Evolutionary conservation across 176 grass and related monocot genomes (phyloP), one percentile per base, ranked within the genome.

Genomic region (Oryza officinalis): DNA sequence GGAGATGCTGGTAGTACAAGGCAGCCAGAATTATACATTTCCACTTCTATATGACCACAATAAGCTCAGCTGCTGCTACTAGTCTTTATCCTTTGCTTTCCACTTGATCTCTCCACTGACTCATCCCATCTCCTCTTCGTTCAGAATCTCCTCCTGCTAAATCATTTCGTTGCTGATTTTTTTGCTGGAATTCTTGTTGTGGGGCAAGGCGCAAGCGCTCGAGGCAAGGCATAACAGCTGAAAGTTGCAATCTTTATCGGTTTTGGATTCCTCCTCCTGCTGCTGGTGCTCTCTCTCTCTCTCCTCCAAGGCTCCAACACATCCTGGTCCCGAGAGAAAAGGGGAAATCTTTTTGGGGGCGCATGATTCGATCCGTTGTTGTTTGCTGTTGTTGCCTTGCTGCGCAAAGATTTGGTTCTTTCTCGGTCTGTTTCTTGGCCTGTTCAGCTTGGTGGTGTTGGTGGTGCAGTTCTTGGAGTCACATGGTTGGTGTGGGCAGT

Each of bases 161-260:
- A 70, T 64, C n/a, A 17, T 83, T 83, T 74, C 81, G 31, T 18
- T 41, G 20, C 5, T 74, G 84, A 67, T 22, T 54, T 43, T 74
- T 64, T 50, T 26, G 20, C 40, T 66, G 28, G 30, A 78, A 66
- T 87, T 81, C 72, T 71, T 82, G 78, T 71, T 82, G 57, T 72
- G 75, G 74, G 81, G 65, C 3, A 47, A 15, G 45, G 60, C 17
- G 20, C 63, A 73, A 75, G 32, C 20, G 38, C 22, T 20, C 26
- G 25, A 75, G 74, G 60, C 41, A 18, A 81, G 41, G 71, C 77
- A 46, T 27, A 38, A 68, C 67, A 86, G 35, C 78, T 17, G 18
- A 82, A 82, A 85, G 75, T 71, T 85, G 66, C 52, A 40, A 78
- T 92, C 88, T 91, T 92, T 91, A 89, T 87, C 81, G 66, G 41